Evolutionary conservation across 345 rosid genomes (phyloP), one percentile per base, ranked within the genome.

Genomic region (Syzygium aqueum): DNA sequence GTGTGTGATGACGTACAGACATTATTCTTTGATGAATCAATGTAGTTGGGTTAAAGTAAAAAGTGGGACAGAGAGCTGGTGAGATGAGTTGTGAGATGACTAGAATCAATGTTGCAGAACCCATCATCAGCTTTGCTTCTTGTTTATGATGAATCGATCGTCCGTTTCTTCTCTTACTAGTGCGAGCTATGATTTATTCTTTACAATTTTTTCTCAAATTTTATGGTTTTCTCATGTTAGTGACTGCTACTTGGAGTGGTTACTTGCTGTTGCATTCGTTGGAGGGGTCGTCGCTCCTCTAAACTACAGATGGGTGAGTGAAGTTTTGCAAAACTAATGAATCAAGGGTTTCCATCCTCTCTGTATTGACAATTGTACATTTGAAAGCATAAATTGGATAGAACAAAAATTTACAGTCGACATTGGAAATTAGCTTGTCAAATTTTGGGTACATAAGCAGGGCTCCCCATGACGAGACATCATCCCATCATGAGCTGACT

Each of bases 221-320:
- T 59, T n/a, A 83, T 61, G 85, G 23, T n/a, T 51, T 51, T 22
- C 51, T 43, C 11, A n/a, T 83, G 89, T 78, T 91, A 96, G 98
- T 90, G 98, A 95, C 86, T 89, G 86, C 88, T 94, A 96, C 85
- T 91, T 96, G 93, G 95, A 94, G 91, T 96, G 96, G 97, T 85
- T 96, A 88, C 90, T 96, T 52, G 98, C 97, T 25, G 92, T 97
- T 90, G 94, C 99, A 77, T 95, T 90, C 85, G 90, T 94, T 53
- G 97, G 98, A 84, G 96, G 98, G 86, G 89, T 97, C 77, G 90
- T 90, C 46, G 96, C 98, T 88, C 98, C 98, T 88, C 89, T 97
- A 89, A 96, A 97, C 89, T 96, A 97, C 90, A 91, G 98, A 94
- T 96, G 98, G 98, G 98, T 97, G 53, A 91, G 98, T 90, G 4